These are phyloP conservation scores for Botrytis tulipae DNA, from an alignment of 2,329 filamentous ascomycete genomes.

Conservation along the genomic window DNA sequence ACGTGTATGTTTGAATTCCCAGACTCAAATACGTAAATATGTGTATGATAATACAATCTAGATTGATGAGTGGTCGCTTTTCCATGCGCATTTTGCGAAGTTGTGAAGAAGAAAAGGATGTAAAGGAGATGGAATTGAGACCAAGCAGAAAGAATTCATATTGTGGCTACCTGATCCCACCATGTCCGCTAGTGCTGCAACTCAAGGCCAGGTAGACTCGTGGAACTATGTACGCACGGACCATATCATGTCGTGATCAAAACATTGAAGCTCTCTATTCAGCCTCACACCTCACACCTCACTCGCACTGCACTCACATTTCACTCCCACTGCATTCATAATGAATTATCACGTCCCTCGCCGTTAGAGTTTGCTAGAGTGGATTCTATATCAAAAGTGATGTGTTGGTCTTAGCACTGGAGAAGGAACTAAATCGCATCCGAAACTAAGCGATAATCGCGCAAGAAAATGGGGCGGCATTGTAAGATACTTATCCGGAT, in stretches of 20 bases:
- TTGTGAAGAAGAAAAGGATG: background rate
- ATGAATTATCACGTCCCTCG: background rate
- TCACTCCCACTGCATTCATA: background rate
- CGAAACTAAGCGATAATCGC: background rate
- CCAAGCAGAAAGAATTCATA: background rate
- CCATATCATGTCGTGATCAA: background rate
- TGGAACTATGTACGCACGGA: background rate
- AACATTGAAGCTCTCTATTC: background rate
- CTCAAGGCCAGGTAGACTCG: background rate
- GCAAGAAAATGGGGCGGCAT: background rate
- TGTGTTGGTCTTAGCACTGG: background rate
- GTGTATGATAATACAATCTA: background rate
- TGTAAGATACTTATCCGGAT: background rate
- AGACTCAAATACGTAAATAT: background rate
- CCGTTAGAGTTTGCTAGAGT: background rate
- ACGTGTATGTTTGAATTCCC: background rate
- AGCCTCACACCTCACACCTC: background rate
- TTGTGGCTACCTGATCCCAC: background rate
- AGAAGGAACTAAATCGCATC: background rate
- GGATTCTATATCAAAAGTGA: background rate
- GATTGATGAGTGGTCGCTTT: background rate
- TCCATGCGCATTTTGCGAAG: too few species aligned
- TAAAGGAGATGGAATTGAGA: background rate
- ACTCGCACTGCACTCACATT: background rate
- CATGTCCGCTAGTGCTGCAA: background rate